These are phyloP conservation scores for Venturia nashicola DNA, from an alignment of 2,329 filamentous ascomycete species.

Conservation along the genomic window DNA sequence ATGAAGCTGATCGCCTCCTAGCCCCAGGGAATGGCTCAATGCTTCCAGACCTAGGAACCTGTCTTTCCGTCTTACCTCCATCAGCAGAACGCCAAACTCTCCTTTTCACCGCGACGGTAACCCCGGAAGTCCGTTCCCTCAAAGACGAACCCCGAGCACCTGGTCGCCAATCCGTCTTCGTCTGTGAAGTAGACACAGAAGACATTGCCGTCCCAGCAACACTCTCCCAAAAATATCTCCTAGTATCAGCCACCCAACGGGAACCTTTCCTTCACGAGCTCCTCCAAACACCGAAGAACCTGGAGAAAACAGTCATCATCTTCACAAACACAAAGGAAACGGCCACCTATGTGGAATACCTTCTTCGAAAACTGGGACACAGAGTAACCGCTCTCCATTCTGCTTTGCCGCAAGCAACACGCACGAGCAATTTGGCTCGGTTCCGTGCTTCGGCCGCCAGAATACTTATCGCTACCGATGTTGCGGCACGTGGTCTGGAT, in stretches of 20 bases:
- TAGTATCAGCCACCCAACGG: conserved; percentile 81
- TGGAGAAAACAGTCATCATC: conserved; percentile 68
- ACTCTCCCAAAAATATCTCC: conserved; percentile 72
- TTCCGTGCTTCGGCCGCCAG: conserved; percentile 84
- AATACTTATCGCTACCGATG: conserved; percentile 88
- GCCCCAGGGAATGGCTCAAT: conserved; percentile 68
- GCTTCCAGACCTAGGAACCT: conserved; percentile 88
- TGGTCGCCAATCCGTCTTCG: conserved; percentile 65
- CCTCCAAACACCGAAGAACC: conserved; percentile 65
- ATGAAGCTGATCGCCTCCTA: conserved; percentile 88
- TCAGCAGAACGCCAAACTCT: conserved; percentile 75
- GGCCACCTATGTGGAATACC: conserved; percentile 77
- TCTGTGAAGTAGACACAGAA: conserved; percentile 73
- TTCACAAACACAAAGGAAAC: conserved; percentile 91
- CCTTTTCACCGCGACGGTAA: conserved; percentile 92
- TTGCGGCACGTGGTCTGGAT: conserved; percentile 86
- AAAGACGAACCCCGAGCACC: conserved; percentile 62
- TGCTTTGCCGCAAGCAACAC: conserved; percentile 69
- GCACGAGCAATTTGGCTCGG: conserved; percentile 75
- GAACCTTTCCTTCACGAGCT: conserved; percentile 92
- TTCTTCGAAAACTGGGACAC: conserved; percentile 75
- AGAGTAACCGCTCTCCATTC: conserved; percentile 88
- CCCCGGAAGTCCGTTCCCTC: conserved; percentile 76
- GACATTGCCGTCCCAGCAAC: conserved; percentile 66
- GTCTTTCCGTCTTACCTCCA: conserved; percentile 68